Evolutionary conservation across 225 moss, liverwort and hornwort genomes (phyloP), one percentile per base, ranked within the genome.

Genomic region (Pseudisothecium myosuroides): DNA sequence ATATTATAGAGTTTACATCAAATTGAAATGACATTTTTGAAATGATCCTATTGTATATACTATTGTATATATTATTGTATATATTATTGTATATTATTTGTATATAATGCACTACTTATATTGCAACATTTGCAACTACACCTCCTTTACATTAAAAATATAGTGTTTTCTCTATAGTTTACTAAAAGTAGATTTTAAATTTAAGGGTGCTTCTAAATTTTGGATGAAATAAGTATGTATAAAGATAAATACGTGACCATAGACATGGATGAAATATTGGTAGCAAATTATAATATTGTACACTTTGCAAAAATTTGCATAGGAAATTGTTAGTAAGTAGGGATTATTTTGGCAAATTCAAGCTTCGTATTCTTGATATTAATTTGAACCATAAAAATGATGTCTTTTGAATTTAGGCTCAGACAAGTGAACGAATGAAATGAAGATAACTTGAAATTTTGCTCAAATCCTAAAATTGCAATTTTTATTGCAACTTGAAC

Each of bases 361-460:
- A 26, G 41, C 15, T 41, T 2, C 0, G 0, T 71, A 0, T 26
- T 41, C 5, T 41, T 6, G 1, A 49, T 31, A 5, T 11, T 47
- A 49, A 31, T 29, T 47, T 74, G 29, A 75, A 31, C 47, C 17
- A 47, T 31, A 47, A 74, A 17, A 23, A 71, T 41, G 8, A 71
- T 39, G 7, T 75, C 31, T 31, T 47, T 20, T 75, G 18, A 49
- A 31, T 31, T 43, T 18, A 31, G 7, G 7, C 47, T 47, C n/a
- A n/a, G n/a, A n/a, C 11, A 47, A 31, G 7, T 39, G 7, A 68
- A 68, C n/a, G 1, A 47, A 29, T 31, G 19, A 74, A 49, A 75
- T 75, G 31, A 45, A 47, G 7, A 18, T 75, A 29, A 49, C 9
- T 74, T 47, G 3, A 74, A 47, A 31, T 15, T 72, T 41, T 72